A percentile compares a stretch with the other conserved stretches of the same genome.
Evolutionary conservation across 164 flowering plant genomes (phyloP).

Genomic region (Magnolia kwangsiensis): DNA sequence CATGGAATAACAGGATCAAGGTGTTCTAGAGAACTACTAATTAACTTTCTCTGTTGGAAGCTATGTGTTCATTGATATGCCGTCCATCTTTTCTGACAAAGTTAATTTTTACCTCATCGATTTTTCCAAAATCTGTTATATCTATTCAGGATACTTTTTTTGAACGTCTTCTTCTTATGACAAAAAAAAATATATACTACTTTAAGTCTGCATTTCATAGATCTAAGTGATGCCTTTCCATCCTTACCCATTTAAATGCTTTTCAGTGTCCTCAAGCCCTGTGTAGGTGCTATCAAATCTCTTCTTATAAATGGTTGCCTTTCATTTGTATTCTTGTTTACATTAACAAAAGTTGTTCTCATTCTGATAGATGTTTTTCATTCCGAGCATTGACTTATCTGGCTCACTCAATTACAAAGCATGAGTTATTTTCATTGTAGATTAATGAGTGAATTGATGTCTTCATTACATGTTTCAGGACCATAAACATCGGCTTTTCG

Average conservation of each 20-base stretch:
- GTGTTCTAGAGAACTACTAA: too few relatives aligned
- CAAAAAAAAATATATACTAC: too few relatives aligned
- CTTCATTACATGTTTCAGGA: constrained; percentile 33
- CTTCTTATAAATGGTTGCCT: neutral
- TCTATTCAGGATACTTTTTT: too few relatives aligned
- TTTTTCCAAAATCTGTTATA: too few relatives aligned
- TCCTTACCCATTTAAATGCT: neutral
- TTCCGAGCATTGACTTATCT: neutral
- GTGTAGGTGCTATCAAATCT: neutral
- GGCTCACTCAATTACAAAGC: neutral
- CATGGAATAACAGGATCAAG: too few relatives aligned
- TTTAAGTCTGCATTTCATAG: too few relatives aligned
- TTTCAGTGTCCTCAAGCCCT: neutral
- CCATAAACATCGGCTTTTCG: constrained; percentile 41
- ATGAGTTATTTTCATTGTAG: neutral
- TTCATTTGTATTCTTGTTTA: neutral
- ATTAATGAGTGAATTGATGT: neutral
- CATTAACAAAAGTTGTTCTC: neutral
- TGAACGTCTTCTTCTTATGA: too few relatives aligned
- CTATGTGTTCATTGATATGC: too few relatives aligned
- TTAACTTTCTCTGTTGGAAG: too few relatives aligned
- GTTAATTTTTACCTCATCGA: too few relatives aligned
- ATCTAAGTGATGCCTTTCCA: too few relatives aligned
- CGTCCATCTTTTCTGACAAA: too few relatives aligned
- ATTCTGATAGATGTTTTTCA: neutral